A percentile compares a stretch with the other conserved stretches of the same genome.
Evolutionary conservation across 805 yeast genomes (phyloP).

Genomic region (Teunomyces stri): DNA sequence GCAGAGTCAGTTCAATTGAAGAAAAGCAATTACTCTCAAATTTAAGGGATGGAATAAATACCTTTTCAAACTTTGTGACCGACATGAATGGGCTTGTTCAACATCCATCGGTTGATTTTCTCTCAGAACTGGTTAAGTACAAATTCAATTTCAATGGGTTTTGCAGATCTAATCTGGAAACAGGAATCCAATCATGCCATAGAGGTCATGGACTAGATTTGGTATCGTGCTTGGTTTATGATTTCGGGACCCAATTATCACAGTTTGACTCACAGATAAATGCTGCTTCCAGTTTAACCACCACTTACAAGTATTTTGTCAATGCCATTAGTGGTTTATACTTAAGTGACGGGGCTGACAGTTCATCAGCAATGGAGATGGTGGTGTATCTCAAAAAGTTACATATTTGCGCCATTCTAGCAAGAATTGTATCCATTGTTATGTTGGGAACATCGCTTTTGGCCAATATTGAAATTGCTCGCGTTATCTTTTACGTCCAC

Average conservation of each 20-base stretch:
- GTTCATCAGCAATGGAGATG: neutral
- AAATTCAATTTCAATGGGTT: slow-evolving; percentile 48
- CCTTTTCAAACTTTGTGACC: neutral
- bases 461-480: neutral
- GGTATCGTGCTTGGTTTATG: slow-evolving; percentile 45
- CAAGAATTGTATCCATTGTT: neutral
- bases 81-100: neutral
- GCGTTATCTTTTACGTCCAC: neutral
- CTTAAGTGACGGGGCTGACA: neutral
- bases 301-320: slow-evolving; percentile 6
- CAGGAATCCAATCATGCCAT: slow-evolving; percentile 24
- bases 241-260: slow-evolving; percentile 48
- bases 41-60: slow-evolving; percentile 1
- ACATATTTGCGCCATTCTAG: neutral
- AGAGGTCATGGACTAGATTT: slow-evolving; percentile 46
- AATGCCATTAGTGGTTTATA: neutral
- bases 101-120: slow-evolving; percentile 9
- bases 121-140: slow-evolving; percentile 41
- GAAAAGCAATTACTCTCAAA: neutral
- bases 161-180: slow-evolving; percentile 37
- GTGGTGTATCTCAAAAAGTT: neutral
- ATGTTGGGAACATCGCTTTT: neutral
- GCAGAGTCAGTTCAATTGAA: neutral
- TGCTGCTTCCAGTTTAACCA: slow-evolving; percentile 11
- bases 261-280: slow-evolving; percentile 25